Evolutionary conservation across 768 basidiomycete genomes (phyloP).

Genomic region (Candolleomyces aberdarensis): DNA sequence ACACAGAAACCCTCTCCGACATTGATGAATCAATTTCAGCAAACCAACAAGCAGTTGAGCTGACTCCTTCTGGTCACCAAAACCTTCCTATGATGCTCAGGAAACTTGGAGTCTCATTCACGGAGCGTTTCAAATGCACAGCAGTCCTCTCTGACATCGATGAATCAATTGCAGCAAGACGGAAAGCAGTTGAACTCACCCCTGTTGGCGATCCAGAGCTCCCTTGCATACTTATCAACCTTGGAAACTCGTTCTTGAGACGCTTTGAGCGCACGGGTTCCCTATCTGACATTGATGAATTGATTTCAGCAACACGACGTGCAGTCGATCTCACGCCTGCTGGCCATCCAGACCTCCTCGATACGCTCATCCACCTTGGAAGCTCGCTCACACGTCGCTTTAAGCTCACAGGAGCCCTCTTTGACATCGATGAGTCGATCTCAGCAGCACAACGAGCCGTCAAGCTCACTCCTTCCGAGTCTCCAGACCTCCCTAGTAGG

Average conservation of each 20-base stretch:
- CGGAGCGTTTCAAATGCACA: neutral
- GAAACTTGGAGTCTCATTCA: neutral
- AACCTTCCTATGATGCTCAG: neutral
- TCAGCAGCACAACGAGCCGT: conserved; percentile 8
- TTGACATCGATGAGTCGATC: conserved; percentile 9
- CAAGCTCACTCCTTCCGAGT: conserved; percentile 13
- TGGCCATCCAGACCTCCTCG: conserved; percentile 5
- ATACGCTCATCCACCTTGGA: conserved; percentile 10
- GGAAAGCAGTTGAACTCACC: neutral
- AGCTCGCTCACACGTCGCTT: conserved; percentile 11
- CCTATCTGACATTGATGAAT: too few relatives aligned
- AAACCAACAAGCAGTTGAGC: neutral
- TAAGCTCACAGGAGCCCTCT: conserved; percentile 4
- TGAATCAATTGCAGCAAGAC: neutral
- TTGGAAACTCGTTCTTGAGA: neutral
- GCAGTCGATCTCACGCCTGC: too few relatives aligned
- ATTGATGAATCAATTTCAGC: neutral
- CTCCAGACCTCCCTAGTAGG: too few relatives aligned
- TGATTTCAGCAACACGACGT: too few relatives aligned
- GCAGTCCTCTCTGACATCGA: neutral
- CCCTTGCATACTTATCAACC: neutral
- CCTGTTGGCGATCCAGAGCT: neutral
- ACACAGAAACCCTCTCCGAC: neutral
- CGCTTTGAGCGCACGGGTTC: neutral
- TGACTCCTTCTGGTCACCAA: neutral